A percentile compares a stretch with the other conserved stretches of the same genome.
Evolutionary conservation across 2,329 filamentous ascomycete genomes (phyloP).

Genomic region (Pseudogymnoascus sp.): DNA sequence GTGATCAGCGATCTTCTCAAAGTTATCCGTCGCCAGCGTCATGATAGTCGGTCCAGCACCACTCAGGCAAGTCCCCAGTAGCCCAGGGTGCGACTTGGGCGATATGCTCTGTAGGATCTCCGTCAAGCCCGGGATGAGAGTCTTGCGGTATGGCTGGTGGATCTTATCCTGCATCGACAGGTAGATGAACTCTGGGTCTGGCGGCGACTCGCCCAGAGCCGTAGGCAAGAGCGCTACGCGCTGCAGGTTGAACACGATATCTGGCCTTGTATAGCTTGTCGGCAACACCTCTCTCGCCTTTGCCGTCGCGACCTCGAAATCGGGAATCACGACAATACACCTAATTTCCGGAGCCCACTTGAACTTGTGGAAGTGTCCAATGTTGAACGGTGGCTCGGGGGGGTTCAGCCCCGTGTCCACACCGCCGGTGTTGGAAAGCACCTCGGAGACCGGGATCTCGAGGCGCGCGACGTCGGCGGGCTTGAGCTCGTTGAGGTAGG

Average conservation of each 20-base stretch:
- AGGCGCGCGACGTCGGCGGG: slow-evolving; percentile 82
- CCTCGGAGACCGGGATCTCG: slow-evolving; percentile 91
- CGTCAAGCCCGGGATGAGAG: slow-evolving; percentile 81
- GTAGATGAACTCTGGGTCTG: slow-evolving; percentile 89
- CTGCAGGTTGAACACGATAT: slow-evolving; percentile 91
- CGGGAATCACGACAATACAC: slow-evolving; percentile 89
- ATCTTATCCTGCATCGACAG: slow-evolving; percentile 98
- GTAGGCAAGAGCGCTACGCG: slow-evolving; percentile 84
- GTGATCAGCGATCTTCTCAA: slow-evolving; percentile 73
- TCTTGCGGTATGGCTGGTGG: slow-evolving; percentile 91
- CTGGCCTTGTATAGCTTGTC: slow-evolving; percentile 65
- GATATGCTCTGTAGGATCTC: slow-evolving; percentile 90
- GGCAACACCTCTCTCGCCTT: slow-evolving; percentile 82
- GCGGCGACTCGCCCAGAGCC: slow-evolving; percentile 80
- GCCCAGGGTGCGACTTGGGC: slow-evolving; percentile 73
- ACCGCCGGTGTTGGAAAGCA: slow-evolving; percentile 81
- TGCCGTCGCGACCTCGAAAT: slow-evolving; percentile 93
- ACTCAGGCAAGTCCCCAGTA: slow-evolving; percentile 89
- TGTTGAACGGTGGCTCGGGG: slow-evolving; percentile 81
- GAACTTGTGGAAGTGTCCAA: slow-evolving; percentile 95
- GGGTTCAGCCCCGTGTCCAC: slow-evolving; percentile 81
- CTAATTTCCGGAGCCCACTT: slow-evolving; percentile 92
- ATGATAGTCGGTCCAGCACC: slow-evolving; percentile 93
- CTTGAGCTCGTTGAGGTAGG: slow-evolving; percentile 85
- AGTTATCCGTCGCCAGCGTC: slow-evolving; percentile 83